Evolutionary conservation across 495 filamentous ascomycete genomes (phyloP).

Genomic region (Lophium mytilinum): DNA sequence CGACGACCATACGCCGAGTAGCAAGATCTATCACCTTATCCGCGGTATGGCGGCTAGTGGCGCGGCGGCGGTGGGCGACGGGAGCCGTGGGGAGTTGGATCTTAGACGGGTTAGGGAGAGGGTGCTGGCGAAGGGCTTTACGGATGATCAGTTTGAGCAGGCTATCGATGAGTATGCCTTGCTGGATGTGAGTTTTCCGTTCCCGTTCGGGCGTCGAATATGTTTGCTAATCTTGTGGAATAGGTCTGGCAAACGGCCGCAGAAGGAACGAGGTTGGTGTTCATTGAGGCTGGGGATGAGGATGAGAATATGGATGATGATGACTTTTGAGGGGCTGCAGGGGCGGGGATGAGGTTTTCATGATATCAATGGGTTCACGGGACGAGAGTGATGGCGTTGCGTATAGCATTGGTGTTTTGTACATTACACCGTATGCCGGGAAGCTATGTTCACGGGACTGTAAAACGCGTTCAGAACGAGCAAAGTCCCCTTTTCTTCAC

Average conservation of each 20-base stretch:
- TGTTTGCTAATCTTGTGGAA: constrained; percentile 20
- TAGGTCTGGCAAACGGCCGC: constrained; percentile 94
- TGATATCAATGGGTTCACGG: no score
- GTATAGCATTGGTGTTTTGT: no score
- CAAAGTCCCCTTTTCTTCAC: no score
- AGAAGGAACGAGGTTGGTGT: constrained; percentile 78
- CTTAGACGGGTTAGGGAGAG: constrained; percentile 79
- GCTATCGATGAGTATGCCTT: constrained; percentile 84
- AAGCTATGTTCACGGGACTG: no score
- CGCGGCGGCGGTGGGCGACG: constrained; percentile 64
- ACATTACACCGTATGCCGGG: no score
- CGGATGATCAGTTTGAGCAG: constrained; percentile 77
- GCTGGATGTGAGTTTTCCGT: constrained; percentile 63
- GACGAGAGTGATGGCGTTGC: no score
- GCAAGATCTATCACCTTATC: constrained; percentile 90
- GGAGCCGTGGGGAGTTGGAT: constrained; percentile 67
- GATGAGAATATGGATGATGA: constrained; percentile 45
- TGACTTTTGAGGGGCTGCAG: constrained; percentile 9
- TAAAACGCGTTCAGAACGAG: no score
- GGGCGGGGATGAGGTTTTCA: no score
- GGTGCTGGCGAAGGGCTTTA: constrained; percentile 93
- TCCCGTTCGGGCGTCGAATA: background rate
- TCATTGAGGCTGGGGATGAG: constrained; percentile 53
- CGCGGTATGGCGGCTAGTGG: constrained; percentile 75
- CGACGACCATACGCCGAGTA: constrained; percentile 70